phyloP scores from a whole-genome alignment of 2,329 filamentous ascomycete species.

The Fusarium incarnatum region DNA sequence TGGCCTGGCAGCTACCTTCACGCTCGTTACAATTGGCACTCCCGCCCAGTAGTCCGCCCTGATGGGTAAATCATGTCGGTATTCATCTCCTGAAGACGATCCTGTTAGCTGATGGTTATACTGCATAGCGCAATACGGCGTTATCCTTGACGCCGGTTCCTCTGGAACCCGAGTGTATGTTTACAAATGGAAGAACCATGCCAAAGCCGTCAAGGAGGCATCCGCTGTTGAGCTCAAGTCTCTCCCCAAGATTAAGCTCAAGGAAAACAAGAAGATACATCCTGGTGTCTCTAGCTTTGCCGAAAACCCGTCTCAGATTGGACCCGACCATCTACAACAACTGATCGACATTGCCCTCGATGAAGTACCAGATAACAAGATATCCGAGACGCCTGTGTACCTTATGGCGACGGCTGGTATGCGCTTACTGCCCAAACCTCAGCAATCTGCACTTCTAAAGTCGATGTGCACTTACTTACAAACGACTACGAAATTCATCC shows the following conservation, averaged over 20 bases:
- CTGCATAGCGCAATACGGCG: constrained; percentile 77
- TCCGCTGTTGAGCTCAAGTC: constrained; percentile 62
- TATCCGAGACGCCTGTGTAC: constrained; percentile 89
- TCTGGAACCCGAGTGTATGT: constrained; percentile 96
- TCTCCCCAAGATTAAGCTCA: constrained; percentile 83
- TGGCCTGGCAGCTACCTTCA: not conserved
- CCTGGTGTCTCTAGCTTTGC: constrained; percentile 94
- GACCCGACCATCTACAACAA: constrained; percentile 81
- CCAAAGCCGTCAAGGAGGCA: constrained; percentile 68
- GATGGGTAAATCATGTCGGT: constrained; percentile 55
- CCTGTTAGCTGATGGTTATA: constrained; percentile 32
- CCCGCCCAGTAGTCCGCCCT: constrained; percentile 22
- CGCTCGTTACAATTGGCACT: constrained; percentile 4
- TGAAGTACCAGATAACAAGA: constrained; percentile 79
- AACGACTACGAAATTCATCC: constrained; percentile 79
- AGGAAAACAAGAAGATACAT: constrained; percentile 92
- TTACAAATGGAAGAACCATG: constrained; percentile 89
- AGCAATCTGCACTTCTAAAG: constrained; percentile 78
- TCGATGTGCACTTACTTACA: constrained; percentile 87
- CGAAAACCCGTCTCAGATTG: constrained; percentile 78
- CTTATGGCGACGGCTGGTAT: constrained; percentile 96
- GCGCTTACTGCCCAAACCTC: constrained; percentile 79
- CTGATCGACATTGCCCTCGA: constrained; percentile 85
- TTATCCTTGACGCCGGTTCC: constrained; percentile 97
- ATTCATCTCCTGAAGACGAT: constrained; percentile 4